phyloP scores from a whole-genome alignment of 345 rosid genomes.

The Alliaria petiolata region DNA sequence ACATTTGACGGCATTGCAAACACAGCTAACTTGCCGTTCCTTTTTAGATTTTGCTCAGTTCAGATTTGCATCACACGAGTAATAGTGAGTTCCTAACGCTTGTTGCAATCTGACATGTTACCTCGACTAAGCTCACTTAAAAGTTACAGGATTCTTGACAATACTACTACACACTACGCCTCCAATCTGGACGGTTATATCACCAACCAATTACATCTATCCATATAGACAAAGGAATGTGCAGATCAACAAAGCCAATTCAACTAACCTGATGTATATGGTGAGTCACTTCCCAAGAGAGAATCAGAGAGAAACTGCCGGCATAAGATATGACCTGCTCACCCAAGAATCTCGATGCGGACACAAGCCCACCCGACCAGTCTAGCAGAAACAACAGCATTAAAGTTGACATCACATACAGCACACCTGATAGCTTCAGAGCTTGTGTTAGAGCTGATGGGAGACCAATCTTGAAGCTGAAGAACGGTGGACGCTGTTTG shows the following conservation, averaged over 20 bases:
- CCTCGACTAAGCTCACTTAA: background rate
- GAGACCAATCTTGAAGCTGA: conserved; percentile 85
- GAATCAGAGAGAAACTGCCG: conserved; percentile 55
- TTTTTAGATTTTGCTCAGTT: background rate
- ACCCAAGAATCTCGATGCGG: conserved; percentile 42
- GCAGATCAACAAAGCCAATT: background rate
- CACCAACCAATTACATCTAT: background rate
- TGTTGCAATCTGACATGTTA: background rate
- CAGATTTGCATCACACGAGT: background rate
- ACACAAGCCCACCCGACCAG: conserved; percentile 34
- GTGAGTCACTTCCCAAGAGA: conserved; percentile 88
- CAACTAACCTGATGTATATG: conserved; percentile 74
- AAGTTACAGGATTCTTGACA: background rate
- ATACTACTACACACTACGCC: background rate
- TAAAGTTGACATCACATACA: conserved; percentile 45
- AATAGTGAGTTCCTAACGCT: background rate
- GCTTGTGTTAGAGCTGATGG: conserved; percentile 52
- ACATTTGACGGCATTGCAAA: background rate
- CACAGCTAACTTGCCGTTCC: background rate
- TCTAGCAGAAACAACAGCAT: conserved; percentile 42
- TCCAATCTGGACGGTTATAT: background rate
- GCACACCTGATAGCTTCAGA: conserved; percentile 51
- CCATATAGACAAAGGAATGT: background rate
- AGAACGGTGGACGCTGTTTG: conserved; percentile 71
- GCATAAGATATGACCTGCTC: conserved; percentile 54